These are phyloP conservation scores for Inonotus obliquus DNA, from an alignment of 1,284 basidiomycete species.

Conservation along the genomic window DNA sequence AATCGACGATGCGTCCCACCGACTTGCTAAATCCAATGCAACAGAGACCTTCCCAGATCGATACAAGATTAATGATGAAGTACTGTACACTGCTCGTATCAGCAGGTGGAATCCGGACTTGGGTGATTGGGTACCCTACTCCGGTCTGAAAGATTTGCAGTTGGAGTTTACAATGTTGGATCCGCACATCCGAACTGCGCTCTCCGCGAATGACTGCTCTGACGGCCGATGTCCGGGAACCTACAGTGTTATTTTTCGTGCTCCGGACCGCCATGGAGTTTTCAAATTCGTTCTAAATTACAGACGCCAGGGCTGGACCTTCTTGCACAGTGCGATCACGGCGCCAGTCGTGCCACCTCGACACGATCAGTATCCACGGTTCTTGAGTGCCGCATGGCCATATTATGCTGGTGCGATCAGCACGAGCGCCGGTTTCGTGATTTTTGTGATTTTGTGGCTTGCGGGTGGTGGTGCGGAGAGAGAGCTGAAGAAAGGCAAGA, in stretches of 20 bases:
- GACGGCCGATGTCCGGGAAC: slow-evolving; percentile 41
- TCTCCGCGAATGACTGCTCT: slow-evolving; percentile 48
- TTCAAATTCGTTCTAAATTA: slow-evolving; percentile 94
- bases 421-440: slow-evolving; percentile 77
- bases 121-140: slow-evolving; percentile 68
- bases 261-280: slow-evolving; percentile 94
- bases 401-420: slow-evolving; percentile 90
- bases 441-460: slow-evolving; percentile 85
- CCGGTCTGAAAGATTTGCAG: slow-evolving; percentile 73
- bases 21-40: slow-evolving; percentile 52
- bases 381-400: slow-evolving; percentile 91
- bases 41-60: slow-evolving; percentile 41
- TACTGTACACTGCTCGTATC: slow-evolving; percentile 77
- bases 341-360: slow-evolving; percentile 90
- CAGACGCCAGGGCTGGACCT: slow-evolving; percentile 82
- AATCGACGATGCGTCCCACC: slow-evolving; percentile 73
- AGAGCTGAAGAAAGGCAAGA: slow-evolving; percentile 42
- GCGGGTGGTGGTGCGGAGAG: slow-evolving; percentile 60
- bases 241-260: slow-evolving; percentile 78
- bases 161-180: slow-evolving; percentile 98
- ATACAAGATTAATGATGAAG: slow-evolving; percentile 86
- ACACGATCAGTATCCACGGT: slow-evolving; percentile 93
- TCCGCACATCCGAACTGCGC: slow-evolving; percentile 79
- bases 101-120: slow-evolving; percentile 56
- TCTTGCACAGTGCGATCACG: slow-evolving; percentile 67